A percentile compares a stretch with the other conserved stretches of the same genome.
These are phyloP conservation scores for Bretziella fagacearum DNA, from an alignment of 2,329 filamentous ascomycete species.

Conservation along the genomic window DNA sequence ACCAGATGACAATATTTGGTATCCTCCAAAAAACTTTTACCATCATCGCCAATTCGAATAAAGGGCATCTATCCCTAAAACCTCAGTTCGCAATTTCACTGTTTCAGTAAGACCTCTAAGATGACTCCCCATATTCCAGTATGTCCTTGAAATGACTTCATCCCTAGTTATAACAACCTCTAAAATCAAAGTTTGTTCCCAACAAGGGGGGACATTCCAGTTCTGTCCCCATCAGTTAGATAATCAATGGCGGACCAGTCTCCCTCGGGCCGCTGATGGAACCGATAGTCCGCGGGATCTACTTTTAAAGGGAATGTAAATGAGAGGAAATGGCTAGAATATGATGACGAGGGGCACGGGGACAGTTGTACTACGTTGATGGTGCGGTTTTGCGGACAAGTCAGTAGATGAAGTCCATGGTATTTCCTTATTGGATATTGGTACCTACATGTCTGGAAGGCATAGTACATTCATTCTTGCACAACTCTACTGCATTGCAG, in stretches of 20 bases:
- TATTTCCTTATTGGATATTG: not conserved
- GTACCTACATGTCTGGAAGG: not conserved
- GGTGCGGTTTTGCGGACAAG: not conserved
- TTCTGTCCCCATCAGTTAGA: too few species aligned
- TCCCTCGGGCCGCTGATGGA: not conserved
- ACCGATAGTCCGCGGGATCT: not conserved
- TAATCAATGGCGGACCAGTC: not conserved
- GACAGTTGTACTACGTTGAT: not conserved
- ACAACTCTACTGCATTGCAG: too few species aligned
- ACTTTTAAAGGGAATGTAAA: not conserved
- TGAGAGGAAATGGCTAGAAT: not conserved
- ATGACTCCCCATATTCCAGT: not conserved
- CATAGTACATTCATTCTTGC: too few species aligned
- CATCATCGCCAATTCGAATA: too few species aligned
- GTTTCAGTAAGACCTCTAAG: too few species aligned
- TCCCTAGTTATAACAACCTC: not conserved
- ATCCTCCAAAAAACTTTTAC: too few species aligned
- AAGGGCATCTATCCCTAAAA: not conserved
- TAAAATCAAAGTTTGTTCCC: not conserved
- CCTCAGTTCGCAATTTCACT: not conserved
- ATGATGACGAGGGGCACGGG: not conserved
- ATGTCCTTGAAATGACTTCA: not conserved
- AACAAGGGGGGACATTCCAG: too few species aligned
- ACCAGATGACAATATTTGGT: too few species aligned
- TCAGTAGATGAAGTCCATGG: too few species aligned